Percentiles rank a stretch among this genome's conserved stretches.
These are phyloP conservation scores for Mycena rebaudengoi DNA, from an alignment of 768 basidiomycete species.

Conservation along the genomic window DNA sequence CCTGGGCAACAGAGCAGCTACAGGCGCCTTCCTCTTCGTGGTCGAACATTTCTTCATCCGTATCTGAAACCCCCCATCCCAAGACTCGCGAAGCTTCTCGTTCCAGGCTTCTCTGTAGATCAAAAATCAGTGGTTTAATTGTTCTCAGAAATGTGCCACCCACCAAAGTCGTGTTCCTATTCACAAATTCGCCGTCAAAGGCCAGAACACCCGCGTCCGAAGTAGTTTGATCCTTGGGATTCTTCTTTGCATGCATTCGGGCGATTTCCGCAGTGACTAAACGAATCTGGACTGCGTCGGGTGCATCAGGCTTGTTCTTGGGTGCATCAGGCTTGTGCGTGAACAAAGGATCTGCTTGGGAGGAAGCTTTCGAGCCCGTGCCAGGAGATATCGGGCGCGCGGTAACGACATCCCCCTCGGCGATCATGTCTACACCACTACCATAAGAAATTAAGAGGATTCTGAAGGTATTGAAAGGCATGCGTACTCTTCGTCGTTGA, in stretches of 20 bases:
- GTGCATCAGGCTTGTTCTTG: not conserved
- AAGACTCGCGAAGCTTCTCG: constrained; percentile 28
- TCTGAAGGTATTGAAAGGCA: not conserved
- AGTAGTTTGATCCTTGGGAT: not conserved
- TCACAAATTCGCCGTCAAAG: constrained; percentile 5
- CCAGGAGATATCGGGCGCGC: too few species aligned
- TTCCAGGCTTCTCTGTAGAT: constrained; percentile 23
- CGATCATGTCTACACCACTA: constrained; percentile 1
- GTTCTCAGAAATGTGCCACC: not conserved
- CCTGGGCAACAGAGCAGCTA: constrained; percentile 31
- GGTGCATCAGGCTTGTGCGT: not conserved
- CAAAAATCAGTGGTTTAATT: not conserved
- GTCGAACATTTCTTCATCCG: too few species aligned
- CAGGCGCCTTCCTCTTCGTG: constrained; percentile 21
- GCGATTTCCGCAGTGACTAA: not conserved
- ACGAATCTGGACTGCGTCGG: not conserved
- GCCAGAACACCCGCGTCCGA: not conserved
- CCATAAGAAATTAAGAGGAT: not conserved
- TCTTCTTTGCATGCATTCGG: not conserved
- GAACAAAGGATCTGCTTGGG: too few species aligned
- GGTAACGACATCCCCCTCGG: not conserved
- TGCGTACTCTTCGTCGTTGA: not conserved
- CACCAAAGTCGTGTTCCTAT: not conserved
- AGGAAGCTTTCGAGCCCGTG: too few species aligned
- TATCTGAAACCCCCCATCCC: not conserved